A percentile compares a stretch with the other conserved stretches of the same genome.
phyloP scores from a whole-genome alignment of 305 asterid genomes.

The Fraxinus ornus region DNA sequence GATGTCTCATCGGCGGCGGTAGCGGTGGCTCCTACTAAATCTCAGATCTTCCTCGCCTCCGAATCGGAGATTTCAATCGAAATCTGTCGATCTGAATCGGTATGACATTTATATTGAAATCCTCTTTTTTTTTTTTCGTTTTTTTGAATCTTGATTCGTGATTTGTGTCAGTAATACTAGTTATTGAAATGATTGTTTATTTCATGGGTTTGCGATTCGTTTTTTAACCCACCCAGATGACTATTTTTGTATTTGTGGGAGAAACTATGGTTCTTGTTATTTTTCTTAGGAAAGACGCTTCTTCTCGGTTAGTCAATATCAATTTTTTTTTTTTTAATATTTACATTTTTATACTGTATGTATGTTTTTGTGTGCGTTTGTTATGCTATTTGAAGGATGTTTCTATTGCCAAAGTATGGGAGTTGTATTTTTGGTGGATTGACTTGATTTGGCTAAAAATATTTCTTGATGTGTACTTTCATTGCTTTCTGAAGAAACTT shows the following conservation, averaged over 20 bases:
- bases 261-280: slow-evolving; percentile 13
- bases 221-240: not conserved
- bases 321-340: not conserved
- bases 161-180: slow-evolving; percentile 1
- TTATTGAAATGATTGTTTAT: slow-evolving; percentile 7
- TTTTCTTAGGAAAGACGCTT: not conserved
- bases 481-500: not conserved
- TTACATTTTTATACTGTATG: not conserved
- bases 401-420: not conserved
- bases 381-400: not conserved
- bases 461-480: not conserved
- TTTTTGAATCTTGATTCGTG: not conserved
- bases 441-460: not conserved
- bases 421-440: not conserved
- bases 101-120: slow-evolving; percentile 4
- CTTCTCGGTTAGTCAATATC: not conserved
- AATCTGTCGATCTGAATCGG: slow-evolving; percentile 51
- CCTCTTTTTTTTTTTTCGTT: not conserved
- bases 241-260: not conserved
- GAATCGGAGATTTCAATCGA: slow-evolving; percentile 29
- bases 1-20: slow-evolving; percentile 24
- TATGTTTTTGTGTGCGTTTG: not conserved
- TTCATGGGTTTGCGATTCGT: not conserved
- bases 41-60: slow-evolving; percentile 13
- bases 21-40: not conserved